Conservation (phyloP, 805 yeast genomes). For the Myxozyma geophila region DNA sequence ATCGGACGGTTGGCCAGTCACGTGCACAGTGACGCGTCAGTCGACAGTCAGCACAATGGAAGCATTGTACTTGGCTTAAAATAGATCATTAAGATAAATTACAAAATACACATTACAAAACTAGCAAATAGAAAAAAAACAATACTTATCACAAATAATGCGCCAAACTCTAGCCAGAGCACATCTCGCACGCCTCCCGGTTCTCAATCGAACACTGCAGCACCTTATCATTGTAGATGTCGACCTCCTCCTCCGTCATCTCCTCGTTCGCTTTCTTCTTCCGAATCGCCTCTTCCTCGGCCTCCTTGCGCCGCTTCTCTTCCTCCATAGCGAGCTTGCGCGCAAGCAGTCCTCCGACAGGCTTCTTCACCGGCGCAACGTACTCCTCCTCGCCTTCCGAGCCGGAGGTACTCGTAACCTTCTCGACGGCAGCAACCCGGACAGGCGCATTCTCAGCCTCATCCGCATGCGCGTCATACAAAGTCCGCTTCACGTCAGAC, state of each 20-base stretch:
- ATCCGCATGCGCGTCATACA: slow-evolving; percentile 4
- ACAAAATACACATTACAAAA: not conserved
- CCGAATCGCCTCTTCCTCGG: slow-evolving; percentile 10
- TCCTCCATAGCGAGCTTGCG: slow-evolving; percentile 35
- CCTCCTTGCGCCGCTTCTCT: slow-evolving; percentile 20
- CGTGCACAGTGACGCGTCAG: not conserved
- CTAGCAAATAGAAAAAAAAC: not conserved
- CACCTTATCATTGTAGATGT: slow-evolving; percentile 89
- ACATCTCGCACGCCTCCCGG: slow-evolving; percentile 98
- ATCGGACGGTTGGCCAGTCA: not conserved
- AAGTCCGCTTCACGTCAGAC: slow-evolving; percentile 7
- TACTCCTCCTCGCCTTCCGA: slow-evolving; percentile 13
- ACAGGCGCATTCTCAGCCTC: slow-evolving; percentile 2
- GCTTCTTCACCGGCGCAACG: not conserved
- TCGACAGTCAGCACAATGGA: not conserved
- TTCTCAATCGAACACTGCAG: slow-evolving; percentile 96
- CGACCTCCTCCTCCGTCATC: slow-evolving; percentile 58
- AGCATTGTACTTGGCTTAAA: not conserved
- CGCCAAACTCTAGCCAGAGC: slow-evolving; percentile 74
- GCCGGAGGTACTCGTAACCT: not conserved
- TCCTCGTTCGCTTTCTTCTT: slow-evolving; percentile 39
- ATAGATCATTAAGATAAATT: not conserved
- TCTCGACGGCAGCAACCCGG: not conserved
- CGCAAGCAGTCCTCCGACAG: slow-evolving; percentile 13
- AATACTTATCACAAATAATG: not conserved